Base-by-base conservation (phyloP, 1,139 yeast species). In the Kurtzmaniella quercitrusa region DNA sequence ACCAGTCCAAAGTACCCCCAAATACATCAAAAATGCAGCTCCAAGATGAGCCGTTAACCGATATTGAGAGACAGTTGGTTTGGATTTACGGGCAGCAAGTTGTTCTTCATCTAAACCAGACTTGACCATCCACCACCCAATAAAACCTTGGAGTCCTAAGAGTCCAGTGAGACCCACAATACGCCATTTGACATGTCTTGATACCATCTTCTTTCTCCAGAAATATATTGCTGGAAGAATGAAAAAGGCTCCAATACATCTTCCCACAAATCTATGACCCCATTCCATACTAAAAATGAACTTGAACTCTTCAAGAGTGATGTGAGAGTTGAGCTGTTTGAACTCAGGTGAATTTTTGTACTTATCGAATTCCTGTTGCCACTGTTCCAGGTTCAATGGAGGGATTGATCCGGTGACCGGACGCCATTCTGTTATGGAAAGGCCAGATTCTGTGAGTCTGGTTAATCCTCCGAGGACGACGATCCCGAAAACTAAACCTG, bases 91-190 rank as follows among this genome's bases (percentile, higher is more conserved):
- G 54, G 86, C 95, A 27, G 78, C 78, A 46, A 94, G 69, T 56
- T 85, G 84, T 42, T 85, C 77, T 59, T 86, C 85, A 59, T 91
- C 95, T 49, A 94, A 75, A 38, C 99, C 99, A 6, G 96, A 88
- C 56, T 86, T 83, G 46, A 94, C 98, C 99, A 94, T 94, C 99
- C 99, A 94, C 98, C 98, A 94, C 34, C 98, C 98, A 54, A 94
- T 85, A 44, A 84, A 85, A 40, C 98, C 98, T 70, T 94, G 98
- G 40, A 94, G 68, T 11, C 96, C 98, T 46, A 94, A 73, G 43
- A 93, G 69, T 1, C 77, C 82, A 37, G 95, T 79, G 42, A 94
- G 77, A 2, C 87, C 85, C 21, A 86, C 64, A 16, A 93, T 71
- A 49, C 90, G 75, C 46, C 71, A 71, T 41, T 90, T 84, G 2